Evolutionary conservation across 2,329 filamentous ascomycete species (phyloP), one percentile per base, ranked within the genome.

Genomic region (Aspergillus amoenus): DNA sequence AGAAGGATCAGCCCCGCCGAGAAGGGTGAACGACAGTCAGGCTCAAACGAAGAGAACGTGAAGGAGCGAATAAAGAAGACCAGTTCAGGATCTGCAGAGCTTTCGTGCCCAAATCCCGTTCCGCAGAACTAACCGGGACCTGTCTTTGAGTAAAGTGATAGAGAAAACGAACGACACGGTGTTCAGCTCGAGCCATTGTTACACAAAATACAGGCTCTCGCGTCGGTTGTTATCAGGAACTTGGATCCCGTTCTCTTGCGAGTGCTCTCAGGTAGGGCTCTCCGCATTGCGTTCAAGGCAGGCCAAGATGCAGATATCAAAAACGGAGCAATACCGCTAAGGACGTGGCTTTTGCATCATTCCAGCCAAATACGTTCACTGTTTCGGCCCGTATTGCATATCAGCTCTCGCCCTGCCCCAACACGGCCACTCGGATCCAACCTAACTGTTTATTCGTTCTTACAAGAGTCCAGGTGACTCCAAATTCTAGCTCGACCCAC

Each of bases 281-380:
- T 73, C 66, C 70, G 69, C 70, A 71, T 73, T 67, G 65, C 68
- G 73, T 71, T 66, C 66, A 63, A 70, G 64, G 66, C 67, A 68
- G 69, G 73, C 65, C 74, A 77, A 76, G 67, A 77, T 77, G 74
- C 74, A 75, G 69, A 72, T 68, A 73, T 71, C 72, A 72, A 75
- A 68, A 70, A 66, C 68, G 55, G 65, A 68, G 66, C 65, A 69
- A 68, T 69, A 70, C 69, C 70, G 68, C 68, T 75, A 70, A 72
- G 68, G 70, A 73, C 70, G 70, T 71, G 68, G 70, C 70, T 73
- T 67, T 68, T 69, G 60, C 64, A 67, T 69, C 59, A 64, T 61
- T 40, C 61, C 66, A 67, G 64, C 66, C 68, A 64, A 64, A 69
- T 65, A 64, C 64, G 58, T 62, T 66, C 64, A 52, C 61, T 64